Evolutionary conservation across 192 early-diverging fungal species (phyloP), one percentile per base, ranked within the genome.

Genomic region (Coemansia sp.): DNA sequence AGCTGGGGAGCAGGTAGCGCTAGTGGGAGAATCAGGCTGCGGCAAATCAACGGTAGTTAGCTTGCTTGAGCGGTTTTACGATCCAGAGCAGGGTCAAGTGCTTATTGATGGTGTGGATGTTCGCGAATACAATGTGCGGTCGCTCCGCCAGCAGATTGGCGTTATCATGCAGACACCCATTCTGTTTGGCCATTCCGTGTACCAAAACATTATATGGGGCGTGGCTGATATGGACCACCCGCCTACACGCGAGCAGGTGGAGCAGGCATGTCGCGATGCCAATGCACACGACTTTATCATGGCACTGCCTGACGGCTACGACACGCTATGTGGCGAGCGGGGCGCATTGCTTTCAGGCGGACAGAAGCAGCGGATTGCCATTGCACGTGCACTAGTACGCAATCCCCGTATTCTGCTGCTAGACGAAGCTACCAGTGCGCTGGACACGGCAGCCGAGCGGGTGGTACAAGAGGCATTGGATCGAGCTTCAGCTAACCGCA

Each of bases 301-400:
- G 53, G 71, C 80, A 21, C 71, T 91, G 17, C 88, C 88, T 17
- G 68, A 90, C 14, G 84, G 86, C 31, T 92, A 94, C 79, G 87
- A 95, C 62, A 94, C 94, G 1, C 53, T 85, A 51, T 91, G 94
- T 16, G 96, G 96, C 48, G 93, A 96, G 70, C 75, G 82, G 42
- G 89, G 87, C 4, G 80, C 88, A 44, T 64, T 85, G 70, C 58
- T 98, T 6, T 91, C 89, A 18, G 95, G 94, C 50, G 95, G 95
- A 12, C 95, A 98, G 69, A 95, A 95, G 71, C 96, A 95, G 64
- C 87, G 95, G 57, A 92, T 96, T 64, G 92, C 93, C 51, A 96
- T 98, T 80, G 93, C 94, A 11, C 84, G 94, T 36, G 92, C 93
- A 16, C 79, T 97, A 47, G 81, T 94, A 40, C 90, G 90, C 66